phyloP scores from a whole-genome alignment of 495 filamentous ascomycete genomes.

The Lepidopterella palustris region DNA sequence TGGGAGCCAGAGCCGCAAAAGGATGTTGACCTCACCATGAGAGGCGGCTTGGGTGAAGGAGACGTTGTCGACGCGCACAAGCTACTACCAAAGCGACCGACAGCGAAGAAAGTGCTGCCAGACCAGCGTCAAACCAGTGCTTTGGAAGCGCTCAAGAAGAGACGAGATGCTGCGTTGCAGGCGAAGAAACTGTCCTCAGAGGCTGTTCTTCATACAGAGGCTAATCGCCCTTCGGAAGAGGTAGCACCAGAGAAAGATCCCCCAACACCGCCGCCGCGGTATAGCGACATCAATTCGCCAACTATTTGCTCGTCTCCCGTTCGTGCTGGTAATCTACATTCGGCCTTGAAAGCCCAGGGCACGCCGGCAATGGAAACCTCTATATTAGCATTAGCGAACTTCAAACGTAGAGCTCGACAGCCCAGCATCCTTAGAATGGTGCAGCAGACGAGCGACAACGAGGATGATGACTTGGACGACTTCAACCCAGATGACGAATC shows the following conservation, averaged over 20 bases:
- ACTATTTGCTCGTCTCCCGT: not conserved
- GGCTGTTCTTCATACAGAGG: not conserved
- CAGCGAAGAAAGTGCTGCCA: not conserved
- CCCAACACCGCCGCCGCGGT: not conserved
- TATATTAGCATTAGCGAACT: slow-evolving; percentile 47
- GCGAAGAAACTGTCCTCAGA: not conserved
- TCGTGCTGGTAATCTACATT: slow-evolving; percentile 14
- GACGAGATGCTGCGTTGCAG: slow-evolving; percentile 8
- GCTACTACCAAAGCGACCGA: not conserved
- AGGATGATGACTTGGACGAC: slow-evolving; percentile 40
- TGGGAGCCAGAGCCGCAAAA: slow-evolving; percentile 6
- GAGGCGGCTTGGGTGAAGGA: slow-evolving; percentile 21
- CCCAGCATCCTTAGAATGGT: slow-evolving; percentile 62
- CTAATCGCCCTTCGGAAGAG: not conserved
- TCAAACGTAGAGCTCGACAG: slow-evolving; percentile 58
- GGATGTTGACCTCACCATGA: slow-evolving; percentile 24
- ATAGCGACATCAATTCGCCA: not conserved
- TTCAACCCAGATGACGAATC: slow-evolving; percentile 61
- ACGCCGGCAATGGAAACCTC: slow-evolving; percentile 53
- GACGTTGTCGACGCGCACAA: slow-evolving; percentile 7
- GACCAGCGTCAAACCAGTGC: not conserved
- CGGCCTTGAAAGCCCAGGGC: slow-evolving; percentile 28
- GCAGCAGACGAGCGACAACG: slow-evolving; percentile 40
- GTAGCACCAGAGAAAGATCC: not conserved
- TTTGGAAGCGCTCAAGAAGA: slow-evolving; percentile 11